Percentiles rank a stretch among this genome's conserved stretches.
Evolutionary conservation across 129 eudicot species (phyloP).

Genomic region (Solidago caesia): DNA sequence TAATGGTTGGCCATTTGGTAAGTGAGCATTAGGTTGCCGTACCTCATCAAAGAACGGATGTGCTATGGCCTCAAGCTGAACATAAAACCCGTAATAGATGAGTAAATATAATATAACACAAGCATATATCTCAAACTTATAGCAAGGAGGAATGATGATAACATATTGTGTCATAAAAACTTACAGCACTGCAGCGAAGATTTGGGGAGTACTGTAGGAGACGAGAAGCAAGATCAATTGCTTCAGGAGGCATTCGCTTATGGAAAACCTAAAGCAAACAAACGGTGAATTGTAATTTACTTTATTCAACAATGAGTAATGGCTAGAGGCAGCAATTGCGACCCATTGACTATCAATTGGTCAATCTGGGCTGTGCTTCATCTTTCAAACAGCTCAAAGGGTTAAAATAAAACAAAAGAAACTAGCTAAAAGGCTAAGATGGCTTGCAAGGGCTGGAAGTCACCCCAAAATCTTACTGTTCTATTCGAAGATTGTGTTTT

Average conservation of each 20-base stretch:
- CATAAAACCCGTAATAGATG: neutral
- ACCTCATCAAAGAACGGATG: constrained; percentile 97
- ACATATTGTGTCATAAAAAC: constrained; percentile 28
- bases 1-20: constrained; percentile 87
- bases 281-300: neutral
- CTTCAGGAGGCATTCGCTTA: constrained; percentile 97
- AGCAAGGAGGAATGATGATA: neutral
- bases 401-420: neutral
- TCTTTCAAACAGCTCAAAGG: neutral
- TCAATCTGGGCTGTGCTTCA: neutral
- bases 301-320: neutral
- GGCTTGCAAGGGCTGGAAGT: neutral
- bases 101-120: neutral
- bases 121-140: neutral
- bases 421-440: neutral
- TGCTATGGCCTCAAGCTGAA: constrained; percentile 90
- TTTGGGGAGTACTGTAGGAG: constrained; percentile 93
- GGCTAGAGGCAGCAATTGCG: neutral
- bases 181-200: constrained; percentile 96
- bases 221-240: constrained; percentile 90
- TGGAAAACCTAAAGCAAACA: constrained; percentile 73
- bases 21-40: constrained; percentile 78
- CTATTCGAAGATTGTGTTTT: neutral
- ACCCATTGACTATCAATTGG: neutral
- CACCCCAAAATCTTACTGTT: neutral